A percentile compares a stretch with the other conserved stretches of the same genome.
Conservation (phyloP, 2,329 filamentous ascomycete genomes). For the Acrocalymma vagum region DNA sequence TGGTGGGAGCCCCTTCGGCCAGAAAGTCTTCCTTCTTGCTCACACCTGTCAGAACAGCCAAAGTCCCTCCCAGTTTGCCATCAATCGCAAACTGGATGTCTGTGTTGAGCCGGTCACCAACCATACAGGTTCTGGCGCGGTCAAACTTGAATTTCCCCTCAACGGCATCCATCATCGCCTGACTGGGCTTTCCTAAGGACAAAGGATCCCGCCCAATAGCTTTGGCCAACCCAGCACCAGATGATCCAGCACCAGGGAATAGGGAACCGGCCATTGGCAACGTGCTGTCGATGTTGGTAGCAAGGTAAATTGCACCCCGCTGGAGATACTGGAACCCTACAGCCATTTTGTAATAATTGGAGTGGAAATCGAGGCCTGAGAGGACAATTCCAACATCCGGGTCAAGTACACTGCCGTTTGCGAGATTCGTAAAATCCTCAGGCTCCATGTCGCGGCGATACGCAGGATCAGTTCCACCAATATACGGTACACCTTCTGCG, state of each 20-base stretch:
- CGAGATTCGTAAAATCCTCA: constrained; percentile 81
- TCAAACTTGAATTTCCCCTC: constrained; percentile 95
- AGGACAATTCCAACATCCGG: constrained; percentile 90
- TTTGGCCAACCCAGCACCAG: constrained; percentile 78
- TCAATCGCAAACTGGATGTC: constrained; percentile 96
- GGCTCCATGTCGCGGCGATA: constrained; percentile 80
- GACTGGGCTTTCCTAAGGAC: constrained; percentile 90
- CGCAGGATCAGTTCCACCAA: constrained; percentile 85
- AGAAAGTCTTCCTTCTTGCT: constrained; percentile 85
- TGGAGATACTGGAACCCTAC: constrained; percentile 87
- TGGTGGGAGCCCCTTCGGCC: constrained; percentile 70
- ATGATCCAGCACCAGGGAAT: constrained; percentile 90
- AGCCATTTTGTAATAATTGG: constrained; percentile 93
- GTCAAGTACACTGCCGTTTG: constrained; percentile 77
- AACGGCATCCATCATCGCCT: constrained; percentile 99
- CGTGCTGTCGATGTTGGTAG: constrained; percentile 92
- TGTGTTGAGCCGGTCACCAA: constrained; percentile 91
- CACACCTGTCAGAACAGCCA: constrained; percentile 92
- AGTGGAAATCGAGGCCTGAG: constrained; percentile 89
- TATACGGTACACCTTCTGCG: constrained; percentile 78
- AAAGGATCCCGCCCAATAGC: constrained; percentile 71
- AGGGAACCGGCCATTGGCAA: constrained; percentile 82
- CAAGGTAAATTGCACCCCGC: constrained; percentile 84
- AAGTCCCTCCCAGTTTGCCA: constrained; percentile 86
- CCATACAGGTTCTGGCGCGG: constrained; percentile 87